Base-by-base conservation (phyloP, 1,139 yeast species). In the Kodamaea ohmeri region DNA sequence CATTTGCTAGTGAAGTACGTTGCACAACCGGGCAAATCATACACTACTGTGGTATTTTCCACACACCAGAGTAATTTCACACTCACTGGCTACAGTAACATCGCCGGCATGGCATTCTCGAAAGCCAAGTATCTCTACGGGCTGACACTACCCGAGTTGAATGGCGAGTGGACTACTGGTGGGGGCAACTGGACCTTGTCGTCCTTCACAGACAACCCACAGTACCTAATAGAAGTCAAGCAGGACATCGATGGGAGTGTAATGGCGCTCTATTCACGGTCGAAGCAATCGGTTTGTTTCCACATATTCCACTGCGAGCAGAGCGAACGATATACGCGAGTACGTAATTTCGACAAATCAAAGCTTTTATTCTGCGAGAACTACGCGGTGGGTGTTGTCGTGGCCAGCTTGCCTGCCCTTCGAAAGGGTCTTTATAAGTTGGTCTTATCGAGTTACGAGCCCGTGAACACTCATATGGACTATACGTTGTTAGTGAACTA, bases 141-240 rank as follows among this genome's bases (percentile, higher is more conserved):
- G 2, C 39, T 47, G 30, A 31, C 47, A 1, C 43, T 49, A 1
- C 55, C 60, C 2, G 39, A 59, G 0, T 34, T 57, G 1, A 51
- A 56, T 0, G 83, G 73, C 8, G 60, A 55, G 21, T 83, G 92
- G 90, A 61, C 59, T 11, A 49, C 54, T 1, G 59, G 71, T 31
- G 89, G 87, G 2, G 90, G 92, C 0, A 74, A 71, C 45, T 76
- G 80, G 76, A 49, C 73, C 0, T 47, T 65, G 31, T 61, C 76
- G 2, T 59, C 74, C 1, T 85, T 71, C 49, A 61, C 74, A 25
- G 56, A 63, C 27, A 86, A 85, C 48, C 95, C 95, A 0, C 88
- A 84, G 47, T 83, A 65, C 50, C 60, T 63, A 31, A 36, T 63
- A 54, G 49, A 51, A 42, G 50, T 60, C 37, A 31, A 37, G 12